Conservation (phyloP, 1,139 yeast genomes). For the Diutina siamensis region DNA sequence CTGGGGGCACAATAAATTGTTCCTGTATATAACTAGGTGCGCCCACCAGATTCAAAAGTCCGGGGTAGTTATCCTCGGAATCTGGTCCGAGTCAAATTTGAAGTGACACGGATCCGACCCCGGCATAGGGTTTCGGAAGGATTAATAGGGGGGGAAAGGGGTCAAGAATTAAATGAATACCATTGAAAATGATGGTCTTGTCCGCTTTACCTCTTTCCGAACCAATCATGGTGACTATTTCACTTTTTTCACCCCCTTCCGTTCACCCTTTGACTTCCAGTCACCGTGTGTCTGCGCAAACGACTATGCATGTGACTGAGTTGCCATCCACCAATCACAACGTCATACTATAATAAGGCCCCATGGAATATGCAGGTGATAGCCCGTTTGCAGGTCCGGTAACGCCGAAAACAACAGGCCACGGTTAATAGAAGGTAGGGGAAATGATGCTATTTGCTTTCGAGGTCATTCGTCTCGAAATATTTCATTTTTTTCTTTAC, state of each 20-base stretch:
- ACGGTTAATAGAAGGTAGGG: no score
- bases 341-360: neutral
- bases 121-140: neutral
- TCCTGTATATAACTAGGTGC: constrained; percentile 1
- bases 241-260: no score
- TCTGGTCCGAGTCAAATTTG: neutral
- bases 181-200: no score
- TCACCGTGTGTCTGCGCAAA: no score
- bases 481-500: no score
- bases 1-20: neutral
- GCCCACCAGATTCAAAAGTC: neutral
- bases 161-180: neutral
- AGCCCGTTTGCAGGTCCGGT: neutral
- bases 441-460: no score
- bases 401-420: neutral
- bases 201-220: no score
- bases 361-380: neutral
- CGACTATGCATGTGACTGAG: neutral
- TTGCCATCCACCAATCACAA: neutral
- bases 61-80: constrained; percentile 6
- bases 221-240: no score
- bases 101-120: neutral
- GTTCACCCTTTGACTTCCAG: no score
- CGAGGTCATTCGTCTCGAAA: no score
- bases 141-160: neutral